Evolutionary conservation across 176 grass and related monocot genomes (phyloP).

Genomic region (Areca catechu): DNA sequence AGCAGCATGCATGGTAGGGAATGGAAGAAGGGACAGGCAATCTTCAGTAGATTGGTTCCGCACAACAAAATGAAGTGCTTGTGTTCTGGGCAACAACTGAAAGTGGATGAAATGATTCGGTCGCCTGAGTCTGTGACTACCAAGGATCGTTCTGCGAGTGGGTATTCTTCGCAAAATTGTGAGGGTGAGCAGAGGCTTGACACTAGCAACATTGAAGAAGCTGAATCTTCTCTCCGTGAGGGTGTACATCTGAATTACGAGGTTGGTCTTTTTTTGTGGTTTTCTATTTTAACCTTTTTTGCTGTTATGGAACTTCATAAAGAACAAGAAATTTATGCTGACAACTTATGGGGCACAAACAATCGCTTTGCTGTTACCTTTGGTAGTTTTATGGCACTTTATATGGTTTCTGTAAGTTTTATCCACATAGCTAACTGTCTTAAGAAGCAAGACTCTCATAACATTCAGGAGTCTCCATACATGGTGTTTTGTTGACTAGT

Average conservation of each 20-base stretch:
- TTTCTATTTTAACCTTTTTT: slow-evolving; percentile 7
- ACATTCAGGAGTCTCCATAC: no score
- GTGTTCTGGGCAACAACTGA: slow-evolving; percentile 87
- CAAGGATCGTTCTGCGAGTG: slow-evolving; percentile 38
- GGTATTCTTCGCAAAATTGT: slow-evolving; percentile 37
- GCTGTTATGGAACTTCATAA: no score
- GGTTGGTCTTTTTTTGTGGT: slow-evolving; percentile 31
- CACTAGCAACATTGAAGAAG: slow-evolving; percentile 70
- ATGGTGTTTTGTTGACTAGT: no score
- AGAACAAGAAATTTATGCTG: no score
- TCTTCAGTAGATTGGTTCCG: slow-evolving; percentile 10
- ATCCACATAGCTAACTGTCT: no score
- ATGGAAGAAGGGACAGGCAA: slow-evolving; percentile 12
- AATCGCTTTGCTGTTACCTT: no score
- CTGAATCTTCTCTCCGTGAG: slow-evolving; percentile 78
- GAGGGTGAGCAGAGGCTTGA: slow-evolving; percentile 35
- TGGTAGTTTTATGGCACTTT: no score
- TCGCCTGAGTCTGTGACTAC: slow-evolving; percentile 38
- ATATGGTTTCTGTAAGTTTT: no score
- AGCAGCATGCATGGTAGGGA: slow-evolving; percentile 7
- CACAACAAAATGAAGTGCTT: slow-evolving; percentile 68
- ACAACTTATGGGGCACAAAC: no score
- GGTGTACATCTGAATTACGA: slow-evolving; percentile 68
- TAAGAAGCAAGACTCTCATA: no score
- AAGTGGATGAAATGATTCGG: slow-evolving; percentile 39